Percentiles rank a stretch among this genome's conserved stretches.
phyloP scores from a whole-genome alignment of 257 asterid species.

The Penstemon davidsonii region DNA sequence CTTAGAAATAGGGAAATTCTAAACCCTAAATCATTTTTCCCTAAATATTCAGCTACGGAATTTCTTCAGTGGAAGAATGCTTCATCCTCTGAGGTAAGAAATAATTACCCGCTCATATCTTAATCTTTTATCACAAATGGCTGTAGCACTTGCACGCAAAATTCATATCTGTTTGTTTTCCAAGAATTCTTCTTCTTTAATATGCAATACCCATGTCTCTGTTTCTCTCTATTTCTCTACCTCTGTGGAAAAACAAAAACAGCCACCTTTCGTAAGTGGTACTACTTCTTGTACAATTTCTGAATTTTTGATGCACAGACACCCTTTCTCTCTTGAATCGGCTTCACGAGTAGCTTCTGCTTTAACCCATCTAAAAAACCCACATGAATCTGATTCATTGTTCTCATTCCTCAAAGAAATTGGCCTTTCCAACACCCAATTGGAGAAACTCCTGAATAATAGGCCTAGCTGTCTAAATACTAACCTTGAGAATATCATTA shows the following conservation, averaged over 20 bases:
- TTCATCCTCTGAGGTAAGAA: too few relatives aligned
- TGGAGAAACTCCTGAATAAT: conserved; percentile 30
- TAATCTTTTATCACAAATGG: too few relatives aligned
- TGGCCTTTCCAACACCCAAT: conserved; percentile 43
- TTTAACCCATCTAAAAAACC: conserved; percentile 17
- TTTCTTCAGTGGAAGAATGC: too few relatives aligned
- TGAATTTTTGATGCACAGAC: conserved; percentile 17
- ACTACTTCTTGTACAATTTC: background rate
- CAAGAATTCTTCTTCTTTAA: too few relatives aligned
- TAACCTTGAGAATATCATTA: conserved; percentile 29
- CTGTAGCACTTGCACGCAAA: too few relatives aligned
- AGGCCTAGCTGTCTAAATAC: conserved; percentile 29
- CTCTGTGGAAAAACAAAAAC: background rate
- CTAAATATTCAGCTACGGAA: too few relatives aligned
- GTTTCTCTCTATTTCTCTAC: background rate
- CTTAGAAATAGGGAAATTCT: too few relatives aligned
- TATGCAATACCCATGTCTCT: too few relatives aligned
- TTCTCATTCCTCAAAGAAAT: conserved; percentile 33
- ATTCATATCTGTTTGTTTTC: too few relatives aligned
- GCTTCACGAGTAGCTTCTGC: conserved; percentile 33
- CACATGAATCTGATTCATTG: conserved; percentile 28
- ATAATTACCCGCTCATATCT: too few relatives aligned
- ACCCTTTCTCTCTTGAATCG: conserved; percentile 31
- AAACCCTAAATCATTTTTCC: too few relatives aligned
- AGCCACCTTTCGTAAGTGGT: background rate